Evolutionary conservation across 1,284 basidiomycete species (phyloP), one percentile per base, ranked within the genome.

Genomic region (Cutaneotrichosporon mucoides): DNA sequence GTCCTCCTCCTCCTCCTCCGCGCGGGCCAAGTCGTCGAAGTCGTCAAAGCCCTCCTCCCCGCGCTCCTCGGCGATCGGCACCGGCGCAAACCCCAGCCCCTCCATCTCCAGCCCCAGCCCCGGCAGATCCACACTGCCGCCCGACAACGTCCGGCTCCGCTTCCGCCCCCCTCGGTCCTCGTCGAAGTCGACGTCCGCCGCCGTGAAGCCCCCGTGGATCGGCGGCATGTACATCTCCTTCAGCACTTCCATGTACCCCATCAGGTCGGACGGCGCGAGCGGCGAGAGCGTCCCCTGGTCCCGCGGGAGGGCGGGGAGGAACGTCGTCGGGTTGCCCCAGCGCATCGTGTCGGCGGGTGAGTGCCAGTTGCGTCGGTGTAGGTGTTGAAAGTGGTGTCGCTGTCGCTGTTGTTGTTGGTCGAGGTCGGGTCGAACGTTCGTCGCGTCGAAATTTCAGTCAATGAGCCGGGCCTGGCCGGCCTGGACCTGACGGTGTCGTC

Each of bases 151-250:
- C 13, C 69, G 60, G 46, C 57, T 62, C 58, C 62, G 56, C 44
- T 16, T 57, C 33, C 36, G 10, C 13, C 40, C 42, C 42, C 55
- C 37, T 51, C 33, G n/a, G 15, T 16, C 24, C 7, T 15, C 49
- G 15, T 51, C 49, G 5, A 51, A 61, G 60, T 11, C 62, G 60
- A 67, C 61, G 55, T 72, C 71, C 9, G 62, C 55, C 9, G 66
- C 66, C 2, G 61, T 58, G 56, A 76, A 70, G 3, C 75, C 75
- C 5, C 75, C 75, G 52, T 76, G 74, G 63, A 76, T 70, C 2
- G 75, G 75, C 7, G 75, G 75, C 40, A 74, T 59, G 63, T 65
- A 16, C 63, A 65, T 38, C 42, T 70, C 67, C 40, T 67, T 62
- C 12, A 76, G 63, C 9, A 71, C 56, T 7, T 64, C 62, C 56